Percentiles rank a stretch among this genome's conserved stretches.
Conservation (phyloP, 2,329 filamentous ascomycete genomes). For the Apiospora marii region DNA sequence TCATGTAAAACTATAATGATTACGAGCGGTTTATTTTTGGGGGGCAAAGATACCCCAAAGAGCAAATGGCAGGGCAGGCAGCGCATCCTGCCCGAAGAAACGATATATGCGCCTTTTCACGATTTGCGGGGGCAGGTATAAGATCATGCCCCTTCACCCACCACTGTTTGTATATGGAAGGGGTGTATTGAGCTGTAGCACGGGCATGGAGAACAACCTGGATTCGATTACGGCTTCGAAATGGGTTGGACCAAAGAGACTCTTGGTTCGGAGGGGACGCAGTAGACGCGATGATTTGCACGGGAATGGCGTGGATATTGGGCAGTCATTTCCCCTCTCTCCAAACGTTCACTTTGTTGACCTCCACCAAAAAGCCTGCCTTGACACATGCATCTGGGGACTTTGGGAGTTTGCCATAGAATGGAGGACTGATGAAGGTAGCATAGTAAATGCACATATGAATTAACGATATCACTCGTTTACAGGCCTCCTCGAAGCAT, state of each 20-base stretch:
- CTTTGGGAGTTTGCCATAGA: conserved; percentile 13
- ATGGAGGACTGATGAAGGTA: not conserved
- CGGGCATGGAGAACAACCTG: not conserved
- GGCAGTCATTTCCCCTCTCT: not conserved
- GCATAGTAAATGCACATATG: conserved; percentile 10
- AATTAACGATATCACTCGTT: not conserved
- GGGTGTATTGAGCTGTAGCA: not conserved
- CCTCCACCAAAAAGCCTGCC: not conserved
- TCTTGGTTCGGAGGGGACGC: not conserved
- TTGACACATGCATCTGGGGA: conserved; percentile 5
- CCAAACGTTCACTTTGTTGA: not conserved
- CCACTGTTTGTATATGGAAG: not conserved
- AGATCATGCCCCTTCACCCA: not conserved
- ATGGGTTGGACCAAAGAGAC: not conserved
- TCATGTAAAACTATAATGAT: conserved; percentile 59
- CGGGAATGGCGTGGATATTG: not conserved
- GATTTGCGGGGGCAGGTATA: not conserved
- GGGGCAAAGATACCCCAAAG: not conserved
- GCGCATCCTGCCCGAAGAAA: conserved; percentile 5
- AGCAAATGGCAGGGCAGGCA: not conserved
- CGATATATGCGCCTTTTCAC: conserved; percentile 3
- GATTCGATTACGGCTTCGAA: not conserved
- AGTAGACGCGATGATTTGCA: not conserved
- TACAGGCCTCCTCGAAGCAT: not conserved
- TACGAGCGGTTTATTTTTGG: conserved; percentile 15